These are phyloP conservation scores for Aaosphaeria pasadenensis DNA, from an alignment of 2,329 filamentous ascomycete species.

Conservation along the genomic window DNA sequence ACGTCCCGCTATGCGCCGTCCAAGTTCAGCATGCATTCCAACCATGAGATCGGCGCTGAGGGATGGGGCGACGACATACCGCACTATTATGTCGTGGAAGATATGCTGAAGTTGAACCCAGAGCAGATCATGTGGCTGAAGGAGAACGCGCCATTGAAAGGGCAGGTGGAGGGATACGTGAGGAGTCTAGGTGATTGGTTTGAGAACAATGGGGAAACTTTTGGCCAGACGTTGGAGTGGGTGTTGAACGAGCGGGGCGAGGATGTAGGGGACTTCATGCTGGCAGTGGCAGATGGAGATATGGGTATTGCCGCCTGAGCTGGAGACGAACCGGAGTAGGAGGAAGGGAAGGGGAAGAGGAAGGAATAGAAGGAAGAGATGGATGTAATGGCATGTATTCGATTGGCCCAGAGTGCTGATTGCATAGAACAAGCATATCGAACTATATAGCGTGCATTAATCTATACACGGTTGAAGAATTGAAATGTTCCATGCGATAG, in stretches of 20 bases:
- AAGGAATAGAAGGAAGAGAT: too few relatives aligned
- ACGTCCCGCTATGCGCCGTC: slow-evolving; percentile 41
- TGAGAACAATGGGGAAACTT: slow-evolving; percentile 62
- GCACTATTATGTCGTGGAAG: slow-evolving; percentile 63
- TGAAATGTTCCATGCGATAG: too few relatives aligned
- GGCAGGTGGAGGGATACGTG: slow-evolving; percentile 56
- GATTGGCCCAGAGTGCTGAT: too few relatives aligned
- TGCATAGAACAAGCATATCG: too few relatives aligned
- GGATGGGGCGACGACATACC: slow-evolving; percentile 64
- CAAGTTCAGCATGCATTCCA: slow-evolving; percentile 47
- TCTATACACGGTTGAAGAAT: too few relatives aligned
- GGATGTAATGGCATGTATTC: too few relatives aligned
- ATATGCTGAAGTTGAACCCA: slow-evolving; percentile 63
- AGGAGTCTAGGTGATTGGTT: slow-evolving; percentile 57
- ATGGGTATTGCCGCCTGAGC: slow-evolving; percentile 55
- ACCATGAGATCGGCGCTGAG: slow-evolving; percentile 55
- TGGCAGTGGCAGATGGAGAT: slow-evolving; percentile 67
- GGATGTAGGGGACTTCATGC: slow-evolving; percentile 56
- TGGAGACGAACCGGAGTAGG: too few relatives aligned
- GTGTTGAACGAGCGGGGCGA: slow-evolving; percentile 56
- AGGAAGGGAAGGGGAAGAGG: too few relatives aligned
- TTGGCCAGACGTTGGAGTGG: slow-evolving; percentile 56
- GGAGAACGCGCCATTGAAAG: slow-evolving; percentile 55
- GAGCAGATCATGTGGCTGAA: slow-evolving; percentile 58
- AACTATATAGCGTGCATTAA: too few relatives aligned